Conservation (phyloP, 352 stramenopile species). For the Pythium biforme region DNA sequence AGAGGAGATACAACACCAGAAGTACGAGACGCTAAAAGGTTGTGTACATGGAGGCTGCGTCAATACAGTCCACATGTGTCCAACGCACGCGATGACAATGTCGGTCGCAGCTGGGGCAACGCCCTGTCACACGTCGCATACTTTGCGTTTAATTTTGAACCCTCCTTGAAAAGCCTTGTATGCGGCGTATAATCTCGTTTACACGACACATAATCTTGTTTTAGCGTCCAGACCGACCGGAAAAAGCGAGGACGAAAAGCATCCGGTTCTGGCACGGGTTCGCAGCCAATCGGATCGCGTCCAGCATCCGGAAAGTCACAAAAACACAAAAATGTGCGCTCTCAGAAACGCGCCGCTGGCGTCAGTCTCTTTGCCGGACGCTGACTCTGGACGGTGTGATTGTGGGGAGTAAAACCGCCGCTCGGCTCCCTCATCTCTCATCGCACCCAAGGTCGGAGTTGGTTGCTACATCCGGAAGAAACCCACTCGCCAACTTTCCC, state of each 20-base stretch:
- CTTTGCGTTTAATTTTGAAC: too few relatives aligned
- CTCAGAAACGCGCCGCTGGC: constrained; percentile 24
- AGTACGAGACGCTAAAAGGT: too few relatives aligned
- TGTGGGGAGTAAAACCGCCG: neutral
- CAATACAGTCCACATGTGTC: too few relatives aligned
- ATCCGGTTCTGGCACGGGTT: constrained; percentile 9
- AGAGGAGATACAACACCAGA: too few relatives aligned
- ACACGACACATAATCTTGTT: neutral
- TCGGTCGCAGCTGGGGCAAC: too few relatives aligned
- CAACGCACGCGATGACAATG: too few relatives aligned
- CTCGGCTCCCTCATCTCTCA: neutral
- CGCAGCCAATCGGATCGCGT: constrained; percentile 15
- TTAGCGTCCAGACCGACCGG: neutral
- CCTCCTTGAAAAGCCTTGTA: neutral
- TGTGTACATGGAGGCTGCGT: too few relatives aligned
- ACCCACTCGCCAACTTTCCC: constrained; percentile 16
- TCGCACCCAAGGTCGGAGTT: neutral
- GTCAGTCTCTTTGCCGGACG: constrained; percentile 8
- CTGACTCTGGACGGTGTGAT: neutral
- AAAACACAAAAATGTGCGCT: constrained; percentile 2
- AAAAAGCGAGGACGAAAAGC: constrained; percentile 1
- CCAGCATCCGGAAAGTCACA: neutral
- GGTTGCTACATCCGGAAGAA: neutral
- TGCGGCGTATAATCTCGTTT: too few relatives aligned
- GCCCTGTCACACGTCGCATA: too few relatives aligned